These are phyloP conservation scores for Collariella sp. DNA, from an alignment of 495 filamentous ascomycete species.

Conservation along the genomic window DNA sequence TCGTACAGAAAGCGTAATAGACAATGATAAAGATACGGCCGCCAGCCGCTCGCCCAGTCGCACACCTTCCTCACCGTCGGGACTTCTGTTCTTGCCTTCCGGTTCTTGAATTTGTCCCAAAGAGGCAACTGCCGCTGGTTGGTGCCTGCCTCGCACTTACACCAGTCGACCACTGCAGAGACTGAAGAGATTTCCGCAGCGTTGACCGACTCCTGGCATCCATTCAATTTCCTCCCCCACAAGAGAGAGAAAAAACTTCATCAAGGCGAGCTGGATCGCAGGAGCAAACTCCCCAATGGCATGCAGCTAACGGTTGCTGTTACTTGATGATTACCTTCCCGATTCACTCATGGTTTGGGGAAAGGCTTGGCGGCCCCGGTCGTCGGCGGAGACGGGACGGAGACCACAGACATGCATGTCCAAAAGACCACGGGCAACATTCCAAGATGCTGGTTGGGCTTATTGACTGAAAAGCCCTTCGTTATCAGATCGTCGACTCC, in stretches of 20 bases:
- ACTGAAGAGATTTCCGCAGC: not conserved
- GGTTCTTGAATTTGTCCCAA: constrained; percentile 5
- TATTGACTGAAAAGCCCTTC: not conserved
- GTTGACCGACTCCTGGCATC: not conserved
- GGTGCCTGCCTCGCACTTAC: not conserved
- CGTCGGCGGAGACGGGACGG: not conserved
- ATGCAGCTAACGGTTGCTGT: constrained; percentile 30
- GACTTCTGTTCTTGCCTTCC: not conserved
- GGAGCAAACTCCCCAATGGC: constrained; percentile 14
- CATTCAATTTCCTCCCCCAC: constrained; percentile 9
- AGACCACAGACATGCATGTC: too few relatives aligned
- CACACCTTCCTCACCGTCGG: too few relatives aligned
- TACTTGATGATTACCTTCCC: constrained; percentile 30
- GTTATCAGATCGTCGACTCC: not conserved
- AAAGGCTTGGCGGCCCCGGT: constrained; percentile 10
- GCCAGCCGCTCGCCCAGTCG: too few relatives aligned
- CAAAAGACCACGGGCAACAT: constrained; percentile 1
- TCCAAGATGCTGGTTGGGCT: not conserved
- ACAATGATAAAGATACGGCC: constrained; percentile 5
- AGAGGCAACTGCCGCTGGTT: constrained; percentile 2
- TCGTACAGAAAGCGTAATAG: constrained; percentile 16
- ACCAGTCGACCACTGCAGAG: not conserved
- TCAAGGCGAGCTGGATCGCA: constrained; percentile 4
- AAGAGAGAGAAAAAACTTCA: not conserved
- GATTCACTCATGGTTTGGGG: constrained; percentile 13